Evolutionary conservation across 805 yeast species (phyloP), one percentile per base, ranked within the genome.

Genomic region (Suhomyces tanzawaensis): DNA sequence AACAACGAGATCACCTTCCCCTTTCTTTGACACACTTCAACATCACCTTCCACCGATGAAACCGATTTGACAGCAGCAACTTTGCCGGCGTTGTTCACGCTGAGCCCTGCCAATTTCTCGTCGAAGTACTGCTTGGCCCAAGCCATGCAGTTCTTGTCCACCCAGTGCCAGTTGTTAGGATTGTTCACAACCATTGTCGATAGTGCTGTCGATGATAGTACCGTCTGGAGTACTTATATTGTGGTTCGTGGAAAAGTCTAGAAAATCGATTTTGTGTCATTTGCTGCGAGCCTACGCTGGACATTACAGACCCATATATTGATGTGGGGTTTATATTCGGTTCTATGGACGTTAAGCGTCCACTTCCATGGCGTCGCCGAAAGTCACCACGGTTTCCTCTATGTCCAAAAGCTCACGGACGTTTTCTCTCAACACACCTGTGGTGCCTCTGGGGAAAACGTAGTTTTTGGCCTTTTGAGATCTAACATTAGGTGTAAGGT

Each of bases 141-240:
- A 40, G 78, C 82, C 40, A 91, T 76, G 67, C 99, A 93, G 71
- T 93, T 93, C 64, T 91, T 91, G 66, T 91, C 97, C 46, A 90
- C 97, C 98, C 98, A 93, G 73, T 93, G 99, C 99, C 99, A 91
- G 69, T 91, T 91, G 64, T 93, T 93, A 27, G 98, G 98, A 74
- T 91, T 93, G 66, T 88, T 84, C 22, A 93, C 90, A 28, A 86
- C 97, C 97, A 91, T 91, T 26, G 14, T 28, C 9, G 23, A 9
- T 11, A 28, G 29, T 13, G 19, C 11, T 8, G 14, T 16, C 8
- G n/a, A 31, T 16, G 18, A 8, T 33, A 18, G 31, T 4, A 7
- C 15, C 14, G 22, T 19, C 6, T 17, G 21, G 9, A 32, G 12
- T 25, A n/a, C 26, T 15, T 29, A 29, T 24, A 21, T 28, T 28